Evolutionary conservation across 1,139 yeast genomes (phyloP).

Genomic region (Yamadazyma sp.): DNA sequence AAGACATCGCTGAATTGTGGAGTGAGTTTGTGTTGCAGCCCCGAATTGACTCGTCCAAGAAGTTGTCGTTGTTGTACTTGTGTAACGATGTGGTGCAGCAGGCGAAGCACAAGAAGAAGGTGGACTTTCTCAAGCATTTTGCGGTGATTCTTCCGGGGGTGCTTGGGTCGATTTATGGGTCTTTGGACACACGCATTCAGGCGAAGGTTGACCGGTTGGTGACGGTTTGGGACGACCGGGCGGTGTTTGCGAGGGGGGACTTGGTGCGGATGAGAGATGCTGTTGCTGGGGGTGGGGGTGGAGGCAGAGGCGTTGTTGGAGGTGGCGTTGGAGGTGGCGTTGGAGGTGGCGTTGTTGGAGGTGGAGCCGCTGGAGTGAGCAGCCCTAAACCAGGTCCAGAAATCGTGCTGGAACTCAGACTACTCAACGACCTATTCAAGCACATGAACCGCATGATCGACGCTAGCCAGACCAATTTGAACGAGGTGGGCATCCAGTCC

Average conservation of each 20-base stretch:
- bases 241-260: slow-evolving; percentile 48
- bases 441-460: slow-evolving; percentile 32
- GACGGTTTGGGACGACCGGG: slow-evolving; percentile 73
- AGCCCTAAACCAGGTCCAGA: too few relatives aligned
- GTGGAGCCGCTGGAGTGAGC: too few relatives aligned
- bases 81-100: slow-evolving; percentile 87
- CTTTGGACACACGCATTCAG: slow-evolving; percentile 39
- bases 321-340: too few relatives aligned
- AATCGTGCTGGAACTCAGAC: slow-evolving; percentile 41
- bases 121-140: slow-evolving; percentile 62
- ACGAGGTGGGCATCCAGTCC: slow-evolving; percentile 46
- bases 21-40: slow-evolving; percentile 34
- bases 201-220: slow-evolving; percentile 65
- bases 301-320: too few relatives aligned
- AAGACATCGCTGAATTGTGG: slow-evolving; percentile 65
- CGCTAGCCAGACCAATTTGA: slow-evolving; percentile 35
- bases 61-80: slow-evolving; percentile 64
- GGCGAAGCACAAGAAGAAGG: slow-evolving; percentile 63
- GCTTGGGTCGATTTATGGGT: slow-evolving; percentile 30
- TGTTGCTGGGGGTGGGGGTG: too few relatives aligned
- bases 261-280: slow-evolving; percentile 41
- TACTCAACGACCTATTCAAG: slow-evolving; percentile 31
- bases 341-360: too few relatives aligned
- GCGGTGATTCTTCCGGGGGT: slow-evolving; percentile 45
- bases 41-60: slow-evolving; percentile 26